Base-by-base conservation (phyloP, 805 yeast genomes). In the Saccharomycodes ludwigii region DNA sequence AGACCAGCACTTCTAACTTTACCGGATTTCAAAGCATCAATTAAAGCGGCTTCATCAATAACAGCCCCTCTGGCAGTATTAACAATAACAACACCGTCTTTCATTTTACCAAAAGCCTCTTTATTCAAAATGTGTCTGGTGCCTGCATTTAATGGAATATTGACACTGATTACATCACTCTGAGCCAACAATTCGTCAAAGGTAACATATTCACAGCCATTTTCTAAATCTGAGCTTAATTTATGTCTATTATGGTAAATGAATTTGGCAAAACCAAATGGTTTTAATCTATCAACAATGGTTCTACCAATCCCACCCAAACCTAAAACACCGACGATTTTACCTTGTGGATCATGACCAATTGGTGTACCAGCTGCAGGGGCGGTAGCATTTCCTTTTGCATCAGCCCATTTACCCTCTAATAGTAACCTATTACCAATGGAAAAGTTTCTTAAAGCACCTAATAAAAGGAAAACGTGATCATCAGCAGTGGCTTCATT, bases 41-140 rank as follows among this genome's bases (percentile, higher is more conserved):
- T 61, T 34, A 81, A 50, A 4, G 76, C 76, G 3, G 49, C 33
- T 51, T 80, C 86, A 50, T 80, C 78, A 41, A 78, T 68, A 25
- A 85, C 73, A 3, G 88, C 78, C 13, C 96, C 96, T 47, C 96
- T 70, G 5, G 95, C 91, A 9, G 94, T 83, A 58, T 85, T 85
- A 24, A 83, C 75, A 17, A 65, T 43, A 11, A 80, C 72, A 21
- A 76, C 85, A 24, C 85, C 91, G 36, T 73, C 71, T 54, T 85
- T 85, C 81, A 80, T 74, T 54, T 76, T 70, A 16, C 56, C 48
- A 33, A 85, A 65, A 2, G 74, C 61, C 9, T 65, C 74, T 29
- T 60, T 66, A 54, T 77, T 66, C 50, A 85, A 64, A 28, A 73
- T 61, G 51, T 85, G 94, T 36, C 61, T 69, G 1, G 96, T 85